Conservation (phyloP, 2,329 filamentous ascomycete genomes). For the Thielaviopsis ethacetica region DNA sequence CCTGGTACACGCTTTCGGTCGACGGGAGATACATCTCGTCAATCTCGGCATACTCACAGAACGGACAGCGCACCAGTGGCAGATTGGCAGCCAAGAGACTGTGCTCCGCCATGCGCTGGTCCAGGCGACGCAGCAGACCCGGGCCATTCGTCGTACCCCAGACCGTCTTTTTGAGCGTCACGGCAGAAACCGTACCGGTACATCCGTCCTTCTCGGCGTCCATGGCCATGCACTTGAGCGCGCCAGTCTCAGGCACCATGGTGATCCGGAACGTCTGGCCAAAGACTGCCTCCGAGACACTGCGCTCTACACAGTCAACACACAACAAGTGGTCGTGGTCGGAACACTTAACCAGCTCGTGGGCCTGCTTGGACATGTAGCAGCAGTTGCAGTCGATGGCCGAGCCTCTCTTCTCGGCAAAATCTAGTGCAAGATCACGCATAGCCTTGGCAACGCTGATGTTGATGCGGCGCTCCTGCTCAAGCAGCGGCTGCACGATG, state of each 20-base stretch:
- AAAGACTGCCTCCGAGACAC: conserved; percentile 75
- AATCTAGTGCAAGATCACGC: too few species aligned
- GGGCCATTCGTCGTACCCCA: too few species aligned
- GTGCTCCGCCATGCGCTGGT: conserved; percentile 64
- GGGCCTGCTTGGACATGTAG: too few species aligned
- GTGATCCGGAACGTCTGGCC: conserved; percentile 82
- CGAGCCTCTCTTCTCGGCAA: too few species aligned
- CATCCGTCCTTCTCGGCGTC: too few species aligned
- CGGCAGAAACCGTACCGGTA: too few species aligned
- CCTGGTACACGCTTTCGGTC: neutral
- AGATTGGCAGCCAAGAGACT: conserved; percentile 56
- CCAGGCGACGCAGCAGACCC: conserved; percentile 48
- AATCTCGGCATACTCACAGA: conserved; percentile 80
- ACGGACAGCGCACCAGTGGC: conserved; percentile 70
- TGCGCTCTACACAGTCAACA: conserved; percentile 66
- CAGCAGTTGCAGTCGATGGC: too few species aligned
- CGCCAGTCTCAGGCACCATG: conserved; percentile 55
- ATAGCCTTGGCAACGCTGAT: too few species aligned
- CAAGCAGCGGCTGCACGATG: too few species aligned
- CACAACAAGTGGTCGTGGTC: conserved; percentile 56
- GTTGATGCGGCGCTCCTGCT: too few species aligned
- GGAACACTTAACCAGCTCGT: conserved; percentile 35
- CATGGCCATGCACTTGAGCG: conserved; percentile 62
- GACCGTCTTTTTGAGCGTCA: too few species aligned
- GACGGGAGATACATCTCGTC: conserved; percentile 50